Evolutionary conservation across 1,139 yeast genomes (phyloP), one percentile per base, ranked within the genome.

Genomic region (Trichomonascaceae sp.): DNA sequence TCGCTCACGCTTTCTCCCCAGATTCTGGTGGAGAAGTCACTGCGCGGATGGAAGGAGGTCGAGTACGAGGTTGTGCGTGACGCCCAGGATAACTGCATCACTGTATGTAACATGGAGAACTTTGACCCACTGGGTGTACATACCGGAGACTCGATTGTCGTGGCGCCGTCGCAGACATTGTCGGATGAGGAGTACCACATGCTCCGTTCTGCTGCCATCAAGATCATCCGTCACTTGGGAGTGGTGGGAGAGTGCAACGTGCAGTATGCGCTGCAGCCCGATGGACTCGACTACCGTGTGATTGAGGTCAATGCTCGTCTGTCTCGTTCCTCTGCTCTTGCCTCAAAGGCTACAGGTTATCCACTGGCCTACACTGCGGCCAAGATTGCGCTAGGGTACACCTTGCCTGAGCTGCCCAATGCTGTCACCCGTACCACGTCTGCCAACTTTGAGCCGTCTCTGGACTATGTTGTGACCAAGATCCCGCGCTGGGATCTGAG

Each of bases 161-260:
- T 89, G 52, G 98, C 98, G 37, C 98, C 98, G 34, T 85, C 97
- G 28, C 98, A 89, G 64, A 89, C 98, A 30, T 67, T 89, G 48
- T 79, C 94, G 32, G 98, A 89, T 58, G 93, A 87, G 58, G 98
- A 89, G 57, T 89, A 84, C 61, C 94, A 89, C 62, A 87, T 89
- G 97, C 74, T 89, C 56, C 78, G 98, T 67, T 69, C 93, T 37
- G 94, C 98, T 39, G 98, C 98, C 33, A 84, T 89, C 57, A 89
- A 89, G 62, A 84, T 89, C 52, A 89, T 89, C 50, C 84, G 97
- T 62, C 98, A 89, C 54, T 69, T 89, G 56, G 98, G 98, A 54
- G 98, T 89, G 44, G 96, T 89, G 48, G 98, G 98, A 60, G 98
- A 89, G 65, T 89, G 98, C 74, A 89, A 89, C 57, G 94, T 92